Percentiles rank a stretch among this genome's conserved stretches.
Conservation (phyloP, 495 filamentous ascomycete genomes). For the Tuber melanosporum region DNA sequence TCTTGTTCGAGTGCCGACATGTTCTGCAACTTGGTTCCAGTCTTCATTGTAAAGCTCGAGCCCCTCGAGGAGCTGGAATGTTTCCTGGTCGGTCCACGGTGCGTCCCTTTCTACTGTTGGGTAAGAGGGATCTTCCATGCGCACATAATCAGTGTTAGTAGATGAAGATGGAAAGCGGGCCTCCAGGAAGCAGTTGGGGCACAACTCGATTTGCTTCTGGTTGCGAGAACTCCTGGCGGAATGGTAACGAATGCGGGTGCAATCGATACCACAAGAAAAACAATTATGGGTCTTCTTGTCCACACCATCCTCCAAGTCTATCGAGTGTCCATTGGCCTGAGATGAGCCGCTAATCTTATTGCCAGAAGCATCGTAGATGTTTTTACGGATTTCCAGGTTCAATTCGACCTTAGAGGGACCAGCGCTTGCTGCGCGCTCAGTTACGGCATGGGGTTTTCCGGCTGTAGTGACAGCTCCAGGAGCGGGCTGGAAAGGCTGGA, state of each 20-base stretch:
- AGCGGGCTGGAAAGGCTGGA: conserved; percentile 89
- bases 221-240: conserved; percentile 57
- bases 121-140: conserved; percentile 79
- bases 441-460: conserved; percentile 63
- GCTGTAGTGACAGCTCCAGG: conserved; percentile 65
- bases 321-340: conserved; percentile 63
- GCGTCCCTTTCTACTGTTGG: conserved; percentile 69
- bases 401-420: conserved; percentile 67
- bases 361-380: conserved; percentile 88
- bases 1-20: conserved; percentile 82
- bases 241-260: conserved; percentile 86
- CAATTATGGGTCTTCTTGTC: conserved; percentile 68
- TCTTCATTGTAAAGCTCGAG: conserved; percentile 89
- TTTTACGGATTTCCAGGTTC: conserved; percentile 84
- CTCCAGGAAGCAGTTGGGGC: conserved; percentile 81
- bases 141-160: conserved; percentile 61
- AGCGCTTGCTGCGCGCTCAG: conserved; percentile 68
- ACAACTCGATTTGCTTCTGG: conserved; percentile 51
- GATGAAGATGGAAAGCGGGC: conserved; percentile 69
- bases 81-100: conserved; percentile 84
- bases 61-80: conserved; percentile 76
- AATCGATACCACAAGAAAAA: conserved; percentile 85
- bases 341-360: conserved; percentile 62
- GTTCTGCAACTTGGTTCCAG: conserved; percentile 85
- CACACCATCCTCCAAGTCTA: conserved; percentile 56